Conservation (phyloP, 2,329 filamentous ascomycete genomes). For the Cytospora paraplurivora region DNA sequence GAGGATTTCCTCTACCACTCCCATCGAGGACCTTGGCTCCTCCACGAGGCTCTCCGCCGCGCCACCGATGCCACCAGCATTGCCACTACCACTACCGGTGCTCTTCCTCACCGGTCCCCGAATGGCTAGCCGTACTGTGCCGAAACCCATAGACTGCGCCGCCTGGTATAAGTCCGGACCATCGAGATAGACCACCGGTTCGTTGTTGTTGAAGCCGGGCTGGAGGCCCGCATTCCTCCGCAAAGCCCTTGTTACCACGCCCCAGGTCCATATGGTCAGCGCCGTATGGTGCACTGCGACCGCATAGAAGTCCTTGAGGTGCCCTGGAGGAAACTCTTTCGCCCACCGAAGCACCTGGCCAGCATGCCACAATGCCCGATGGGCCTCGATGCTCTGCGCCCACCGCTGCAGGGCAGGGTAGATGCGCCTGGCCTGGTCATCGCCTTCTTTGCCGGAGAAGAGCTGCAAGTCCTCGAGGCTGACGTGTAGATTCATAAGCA, state of each 20-base stretch:
- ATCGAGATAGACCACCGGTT: constrained; percentile 56
- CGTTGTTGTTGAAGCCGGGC: constrained; percentile 35
- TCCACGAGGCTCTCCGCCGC: constrained; percentile 48
- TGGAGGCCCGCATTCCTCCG: constrained; percentile 34
- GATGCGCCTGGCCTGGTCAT: constrained; percentile 63
- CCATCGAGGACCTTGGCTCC: constrained; percentile 61
- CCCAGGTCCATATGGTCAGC: constrained; percentile 70
- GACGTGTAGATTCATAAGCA: constrained; percentile 66
- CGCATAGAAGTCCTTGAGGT: constrained; percentile 67
- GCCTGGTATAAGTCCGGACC: constrained; percentile 51
- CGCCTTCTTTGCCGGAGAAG: constrained; percentile 68
- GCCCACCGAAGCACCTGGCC: constrained; percentile 67
- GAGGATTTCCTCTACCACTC: constrained; percentile 59
- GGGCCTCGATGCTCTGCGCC: constrained; percentile 56
- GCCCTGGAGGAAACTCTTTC: constrained; percentile 52
- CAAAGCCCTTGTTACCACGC: constrained; percentile 54
- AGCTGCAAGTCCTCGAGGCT: constrained; percentile 67
- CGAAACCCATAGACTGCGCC: constrained; percentile 59
- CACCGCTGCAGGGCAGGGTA: constrained; percentile 62
- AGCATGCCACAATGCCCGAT: constrained; percentile 67
- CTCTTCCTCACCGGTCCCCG: constrained; percentile 39
- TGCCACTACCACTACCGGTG: constrained; percentile 4
- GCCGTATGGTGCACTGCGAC: constrained; percentile 70
- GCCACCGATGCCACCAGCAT: constrained; percentile 30
- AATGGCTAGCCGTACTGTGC: constrained; percentile 56